Base-by-base conservation (phyloP, 176 grass and related monocot genomes). In the Musa itinerans region DNA sequence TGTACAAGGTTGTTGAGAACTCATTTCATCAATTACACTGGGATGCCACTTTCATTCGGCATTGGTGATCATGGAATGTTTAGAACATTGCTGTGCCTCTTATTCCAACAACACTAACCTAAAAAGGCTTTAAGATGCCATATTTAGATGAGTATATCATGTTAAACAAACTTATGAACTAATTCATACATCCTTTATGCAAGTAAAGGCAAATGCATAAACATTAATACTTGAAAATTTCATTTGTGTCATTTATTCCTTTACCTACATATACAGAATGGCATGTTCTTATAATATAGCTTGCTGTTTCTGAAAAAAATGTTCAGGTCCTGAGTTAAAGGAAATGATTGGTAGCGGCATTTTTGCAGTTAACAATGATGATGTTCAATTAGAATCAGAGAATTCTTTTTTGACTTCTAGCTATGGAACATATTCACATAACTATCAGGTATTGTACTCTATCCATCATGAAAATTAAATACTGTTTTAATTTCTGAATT, bases 341-440 rank as follows among this genome's bases (percentile, higher is more conserved):
- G 92, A 96, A 84, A 96, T 96, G 89, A 86, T 87, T 81, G 92
- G 92, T 22, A 90, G 89, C 62, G 89, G 89, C 50, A 96, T 92
- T 78, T 92, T 90, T 86, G 81, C 85, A 69, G 83, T 78, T 74
- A 82, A 65, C 50, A 86, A 81, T 9, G 87, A 84, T 76, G 83
- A 68, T 65, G 92, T 85, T 74, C 84, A 81, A 73, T 79, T 85
- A n/a, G 87, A 88, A 74, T 77, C 75, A 14, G 78, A 62, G 25
- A 78, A 77, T 78, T 87, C 58, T 54, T 81, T 74, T 17, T 78
- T 57, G 50, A 92, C 83, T 9, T 85, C 89, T 34, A 63, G 10
- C 34, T 51, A 73, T 69, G 68, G 72, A 78, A 80, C 82, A 1
- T 27, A 56, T 80, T 83, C 85, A 50, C 84, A 89, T 75, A 81